Base-by-base conservation (phyloP, 495 filamentous ascomycete species). In the Annulohypoxylon nitens region DNA sequence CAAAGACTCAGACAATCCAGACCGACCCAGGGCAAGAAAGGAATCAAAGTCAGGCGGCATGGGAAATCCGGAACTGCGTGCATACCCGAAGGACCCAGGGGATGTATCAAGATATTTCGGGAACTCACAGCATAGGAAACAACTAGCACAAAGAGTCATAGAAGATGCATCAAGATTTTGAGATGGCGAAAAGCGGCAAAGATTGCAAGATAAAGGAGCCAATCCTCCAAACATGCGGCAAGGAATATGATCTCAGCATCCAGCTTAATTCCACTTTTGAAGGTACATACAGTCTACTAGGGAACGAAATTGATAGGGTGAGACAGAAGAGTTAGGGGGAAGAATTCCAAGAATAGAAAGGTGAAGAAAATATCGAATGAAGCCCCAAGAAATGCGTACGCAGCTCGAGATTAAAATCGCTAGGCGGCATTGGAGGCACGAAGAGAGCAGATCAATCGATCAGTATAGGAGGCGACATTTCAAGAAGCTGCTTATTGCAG, bases 71-170 rank as follows among this genome's bases (percentile, higher is more conserved):
- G 39, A 51, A n/a, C 25, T 63, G 3, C n/a, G 63, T 10, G 55
- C 14, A 43, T 12, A 36, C 6, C 10, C 51, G 26, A 51, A 58
- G 43, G 36, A 18, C 11, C 11, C 25, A n/a, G 16, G 58, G 10
- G 39, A 61, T 62, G 16, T 33, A 62, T 51, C 48, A 34, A 47
- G 57, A 67, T 62, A 64, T 67, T 67, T 72, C 69, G 43, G 59
- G 48, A 59, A n/a, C 30, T 37, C 62, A 50, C 33, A 2, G 10
- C n/a, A 23, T 9, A n/a, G 50, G 63, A 43, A 50, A 63, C 9
- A 4, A 41, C 36, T 25, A 34, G 8, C 33, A 67, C 57, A 66
- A 67, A 67, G 50, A 55, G 5, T 11, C 14, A 34, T 23, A 47
- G 18, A 16, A 68, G 16, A 10, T 61, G 43, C 45, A 10, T 3